Percentiles rank a stretch among this genome's conserved stretches.
These are phyloP conservation scores for Glarea lozoyensis DNA, from an alignment of 495 filamentous ascomycete species.

Conservation along the genomic window DNA sequence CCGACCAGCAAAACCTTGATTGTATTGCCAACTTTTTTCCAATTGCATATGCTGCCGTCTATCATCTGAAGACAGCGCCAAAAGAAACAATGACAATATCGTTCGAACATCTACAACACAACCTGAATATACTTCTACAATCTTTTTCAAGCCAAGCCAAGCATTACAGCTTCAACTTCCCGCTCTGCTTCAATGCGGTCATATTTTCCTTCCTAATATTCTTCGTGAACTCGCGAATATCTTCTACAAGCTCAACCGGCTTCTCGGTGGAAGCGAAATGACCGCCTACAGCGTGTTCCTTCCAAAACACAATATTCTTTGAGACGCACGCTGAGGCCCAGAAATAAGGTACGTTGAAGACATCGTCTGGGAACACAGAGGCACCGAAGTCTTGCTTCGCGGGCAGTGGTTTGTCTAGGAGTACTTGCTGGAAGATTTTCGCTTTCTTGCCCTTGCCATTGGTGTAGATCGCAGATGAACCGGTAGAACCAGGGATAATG, in stretches of 20 bases:
- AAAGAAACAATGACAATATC: no score
- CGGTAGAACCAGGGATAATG: slow-evolving; percentile 10
- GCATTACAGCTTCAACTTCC: not conserved
- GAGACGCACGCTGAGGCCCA: slow-evolving; percentile 10
- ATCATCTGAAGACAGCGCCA: no score
- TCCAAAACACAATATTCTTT: slow-evolving; percentile 47
- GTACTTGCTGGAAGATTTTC: not conserved
- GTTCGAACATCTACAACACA: not conserved
- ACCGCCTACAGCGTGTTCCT: slow-evolving; percentile 42
- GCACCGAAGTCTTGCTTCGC: slow-evolving; percentile 13
- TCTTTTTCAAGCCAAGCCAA: no score
- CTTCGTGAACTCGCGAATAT: slow-evolving; percentile 40
- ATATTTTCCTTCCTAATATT: not conserved
- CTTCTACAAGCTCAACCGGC: slow-evolving; percentile 41
- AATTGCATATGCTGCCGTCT: no score
- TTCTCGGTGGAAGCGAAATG: slow-evolving; percentile 56
- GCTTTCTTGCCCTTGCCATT: slow-evolving; percentile 11
- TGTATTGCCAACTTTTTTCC: no score
- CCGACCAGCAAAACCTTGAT: no score
- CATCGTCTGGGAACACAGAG: slow-evolving; percentile 15
- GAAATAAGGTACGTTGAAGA: slow-evolving; percentile 8
- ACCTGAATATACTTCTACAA: no score
- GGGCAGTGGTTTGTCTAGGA: not conserved
- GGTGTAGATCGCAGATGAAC: slow-evolving; percentile 12
- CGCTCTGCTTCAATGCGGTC: not conserved